These are phyloP conservation scores for Lipomyces chichibuensis DNA, from an alignment of 805 yeast species.

Conservation along the genomic window DNA sequence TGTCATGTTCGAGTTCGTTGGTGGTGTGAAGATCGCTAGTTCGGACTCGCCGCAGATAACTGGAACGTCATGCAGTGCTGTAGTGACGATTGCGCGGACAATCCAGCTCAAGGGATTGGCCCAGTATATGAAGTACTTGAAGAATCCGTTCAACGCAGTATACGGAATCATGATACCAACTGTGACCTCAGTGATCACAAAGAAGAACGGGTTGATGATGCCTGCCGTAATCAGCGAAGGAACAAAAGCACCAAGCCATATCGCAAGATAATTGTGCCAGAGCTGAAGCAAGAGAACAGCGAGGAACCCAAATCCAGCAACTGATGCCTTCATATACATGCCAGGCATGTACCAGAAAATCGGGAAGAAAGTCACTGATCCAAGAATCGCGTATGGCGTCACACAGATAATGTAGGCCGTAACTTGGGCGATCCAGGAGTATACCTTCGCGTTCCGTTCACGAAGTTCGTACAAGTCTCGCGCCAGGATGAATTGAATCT, in stretches of 20 bases:
- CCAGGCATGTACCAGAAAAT: slow-evolving; percentile 72
- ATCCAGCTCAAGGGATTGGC: slow-evolving; percentile 69
- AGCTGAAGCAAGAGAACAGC: slow-evolving; percentile 41
- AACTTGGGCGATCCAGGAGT: slow-evolving; percentile 53
- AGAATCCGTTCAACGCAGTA: slow-evolving; percentile 62
- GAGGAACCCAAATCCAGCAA: slow-evolving; percentile 49
- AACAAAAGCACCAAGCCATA: slow-evolving; percentile 50
- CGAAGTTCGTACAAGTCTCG: slow-evolving; percentile 70
- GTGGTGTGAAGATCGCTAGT: slow-evolving; percentile 54
- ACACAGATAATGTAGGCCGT: slow-evolving; percentile 8
- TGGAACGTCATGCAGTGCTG: slow-evolving; percentile 56
- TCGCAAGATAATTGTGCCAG: slow-evolving; percentile 42
- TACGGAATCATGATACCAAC: slow-evolving; percentile 75
- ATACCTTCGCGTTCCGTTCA: slow-evolving; percentile 71
- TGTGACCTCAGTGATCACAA: slow-evolving; percentile 66
- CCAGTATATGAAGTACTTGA: slow-evolving; percentile 73
- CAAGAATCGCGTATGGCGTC: slow-evolving; percentile 41
- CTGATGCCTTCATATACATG: slow-evolving; percentile 58
- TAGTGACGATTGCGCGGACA: slow-evolving; percentile 56
- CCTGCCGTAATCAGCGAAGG: slow-evolving; percentile 53
- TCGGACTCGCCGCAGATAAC: slow-evolving; percentile 56
- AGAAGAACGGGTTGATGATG: slow-evolving; percentile 55
- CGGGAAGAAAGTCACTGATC: slow-evolving; percentile 64
- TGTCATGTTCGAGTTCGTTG: slow-evolving; percentile 58
- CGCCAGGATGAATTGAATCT: slow-evolving; percentile 56